A percentile compares a stretch with the other conserved stretches of the same genome.
Evolutionary conservation across 164 flowering plant species (phyloP).

Genomic region (Sextonia rubra): DNA sequence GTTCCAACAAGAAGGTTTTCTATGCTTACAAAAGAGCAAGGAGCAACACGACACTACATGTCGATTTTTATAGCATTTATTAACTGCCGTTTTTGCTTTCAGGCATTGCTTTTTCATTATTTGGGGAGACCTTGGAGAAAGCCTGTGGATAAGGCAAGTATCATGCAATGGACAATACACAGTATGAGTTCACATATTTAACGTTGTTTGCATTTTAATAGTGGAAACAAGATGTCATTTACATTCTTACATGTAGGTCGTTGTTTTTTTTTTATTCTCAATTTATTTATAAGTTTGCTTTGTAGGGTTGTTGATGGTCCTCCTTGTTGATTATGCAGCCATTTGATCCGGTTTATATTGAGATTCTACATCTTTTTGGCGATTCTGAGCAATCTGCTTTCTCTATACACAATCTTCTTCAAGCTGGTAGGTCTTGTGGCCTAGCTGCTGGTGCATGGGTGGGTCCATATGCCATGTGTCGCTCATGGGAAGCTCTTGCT

Average conservation of each 20-base stretch:
- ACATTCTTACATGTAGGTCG: slow-evolving; percentile 6
- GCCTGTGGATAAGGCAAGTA: slow-evolving; percentile 49
- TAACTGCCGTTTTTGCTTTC: slow-evolving; percentile 10
- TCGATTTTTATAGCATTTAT: neutral
- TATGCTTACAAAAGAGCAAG: neutral
- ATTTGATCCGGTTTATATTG: slow-evolving; percentile 50
- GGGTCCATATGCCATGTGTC: slow-evolving; percentile 96
- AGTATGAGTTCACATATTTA: neutral
- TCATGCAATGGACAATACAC: neutral
- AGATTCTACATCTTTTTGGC: slow-evolving; percentile 75
- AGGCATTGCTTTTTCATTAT: slow-evolving; percentile 78
- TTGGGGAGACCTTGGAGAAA: slow-evolving; percentile 93
- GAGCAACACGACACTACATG: neutral
- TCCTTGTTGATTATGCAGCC: slow-evolving; percentile 48
- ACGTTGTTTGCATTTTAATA: neutral
- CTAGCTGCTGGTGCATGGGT: slow-evolving; percentile 97
- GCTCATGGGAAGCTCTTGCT: slow-evolving; percentile 82
- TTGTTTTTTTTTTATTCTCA: slow-evolving; percentile 3
- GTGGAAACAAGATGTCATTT: neutral
- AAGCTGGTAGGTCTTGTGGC: slow-evolving; percentile 73
- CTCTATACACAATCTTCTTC: slow-evolving; percentile 89
- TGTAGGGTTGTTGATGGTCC: slow-evolving; percentile 16
- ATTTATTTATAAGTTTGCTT: neutral
- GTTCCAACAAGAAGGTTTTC: neutral
- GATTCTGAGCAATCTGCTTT: slow-evolving; percentile 70